Evolutionary conservation across 768 basidiomycete species (phyloP), one percentile per base, ranked within the genome.

Genomic region (Agaricus blazei): DNA sequence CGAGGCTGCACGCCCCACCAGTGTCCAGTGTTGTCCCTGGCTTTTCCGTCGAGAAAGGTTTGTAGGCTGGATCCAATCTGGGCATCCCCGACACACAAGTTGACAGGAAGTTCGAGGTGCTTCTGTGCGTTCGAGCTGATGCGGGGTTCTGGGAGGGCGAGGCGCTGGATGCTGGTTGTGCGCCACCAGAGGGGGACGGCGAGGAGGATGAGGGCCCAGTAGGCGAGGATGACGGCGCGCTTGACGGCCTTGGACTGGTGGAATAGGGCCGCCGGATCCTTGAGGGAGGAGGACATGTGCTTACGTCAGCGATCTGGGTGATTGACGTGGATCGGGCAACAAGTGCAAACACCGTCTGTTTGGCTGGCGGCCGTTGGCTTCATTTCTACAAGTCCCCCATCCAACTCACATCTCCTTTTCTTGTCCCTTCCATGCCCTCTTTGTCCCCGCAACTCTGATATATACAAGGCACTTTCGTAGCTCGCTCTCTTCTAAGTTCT

Each of bases 111-210:
- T 15, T 62, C 59, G 23, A 82, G 71, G 38, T 70, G 66, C 56
- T 72, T 75, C 46, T 70, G 67, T 42, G 79, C 73, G 61, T 85
- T 77, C 5, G 76, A 74, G 40, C 68, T 67, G 34, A 94, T 84
- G 23, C 81, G 78, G 42, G 71, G 68, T 7, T 76, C 72, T 1
- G 95, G 92, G 11, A 97, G 73, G 0, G 86, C 73, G 14, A 89
- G 75, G 27, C 95, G 82, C 64, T 94, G 81, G 28, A 98, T 96
- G 59, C 89, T 90, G 4, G 97, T 98, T 27, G 89, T 86, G 49
- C 76, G 78, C 93, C 93, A 98, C 97, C 97, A 99, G 48, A 92
- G 77, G 2, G 97, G 97, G 19, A 95, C 57, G 1, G 87, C 87
- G 6, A 92, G 70, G 34, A 96, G 60, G 36, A 97, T 78, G 27